phyloP scores from a whole-genome alignment of 2,329 filamentous ascomycete genomes.

The Juglanconis oblonga region DNA sequence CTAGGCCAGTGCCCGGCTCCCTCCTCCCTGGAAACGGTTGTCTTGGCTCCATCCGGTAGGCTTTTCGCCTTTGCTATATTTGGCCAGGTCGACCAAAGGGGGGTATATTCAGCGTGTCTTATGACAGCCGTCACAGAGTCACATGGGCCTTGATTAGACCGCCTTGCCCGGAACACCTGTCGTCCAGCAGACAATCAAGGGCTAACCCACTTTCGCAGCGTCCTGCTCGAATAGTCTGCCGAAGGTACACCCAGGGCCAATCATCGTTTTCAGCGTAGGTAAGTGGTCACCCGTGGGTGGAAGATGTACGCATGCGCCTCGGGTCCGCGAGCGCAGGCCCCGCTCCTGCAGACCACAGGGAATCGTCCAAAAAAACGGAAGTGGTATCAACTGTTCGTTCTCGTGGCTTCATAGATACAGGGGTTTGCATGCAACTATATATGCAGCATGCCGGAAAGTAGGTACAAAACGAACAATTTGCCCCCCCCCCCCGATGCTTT shows the following conservation, averaged over 20 bases:
- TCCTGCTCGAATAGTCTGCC: background rate
- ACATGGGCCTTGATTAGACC: background rate
- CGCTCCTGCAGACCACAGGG: background rate
- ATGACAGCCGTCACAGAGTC: background rate
- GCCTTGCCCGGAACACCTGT: background rate
- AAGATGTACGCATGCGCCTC: background rate
- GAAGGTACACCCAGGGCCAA: background rate
- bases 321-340: background rate
- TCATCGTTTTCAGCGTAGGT: no score
- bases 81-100: background rate
- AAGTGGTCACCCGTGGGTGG: no score
- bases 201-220: background rate
- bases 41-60: background rate
- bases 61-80: background rate
- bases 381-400: constrained; percentile 17
- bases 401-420: constrained; percentile 19
- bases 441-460: constrained; percentile 10
- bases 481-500: background rate
- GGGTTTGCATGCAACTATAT: constrained; percentile 8
- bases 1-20: no score
- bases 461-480: constrained; percentile 13
- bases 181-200: background rate
- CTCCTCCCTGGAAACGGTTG: no score
- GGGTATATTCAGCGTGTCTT: background rate
- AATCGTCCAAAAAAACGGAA: background rate